phyloP scores from a whole-genome alignment of 805 yeast genomes.

The Wickerhamiella sergipiensis region DNA sequence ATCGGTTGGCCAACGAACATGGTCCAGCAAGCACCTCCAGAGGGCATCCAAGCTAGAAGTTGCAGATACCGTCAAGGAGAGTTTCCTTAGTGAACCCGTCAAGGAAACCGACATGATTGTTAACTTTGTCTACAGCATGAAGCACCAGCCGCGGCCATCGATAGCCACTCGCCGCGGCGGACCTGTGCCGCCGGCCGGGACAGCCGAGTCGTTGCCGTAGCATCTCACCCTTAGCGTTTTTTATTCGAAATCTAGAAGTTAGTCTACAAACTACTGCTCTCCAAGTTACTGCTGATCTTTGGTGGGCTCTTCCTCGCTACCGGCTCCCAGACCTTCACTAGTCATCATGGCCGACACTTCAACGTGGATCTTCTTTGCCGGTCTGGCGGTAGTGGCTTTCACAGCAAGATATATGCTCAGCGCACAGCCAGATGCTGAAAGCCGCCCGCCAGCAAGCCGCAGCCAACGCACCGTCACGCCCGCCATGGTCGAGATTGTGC shows the following conservation, averaged over 20 bases:
- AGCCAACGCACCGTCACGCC: constrained; percentile 22
- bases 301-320: no score
- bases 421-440: neutral
- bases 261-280: no score
- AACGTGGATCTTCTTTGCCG: constrained; percentile 14
- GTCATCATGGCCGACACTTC: constrained; percentile 15
- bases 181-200: neutral
- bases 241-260: no score
- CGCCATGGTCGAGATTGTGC: constrained; percentile 72
- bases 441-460: neutral
- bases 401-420: constrained; percentile 5
- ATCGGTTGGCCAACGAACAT: constrained; percentile 60
- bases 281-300: no score
- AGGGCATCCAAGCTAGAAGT: constrained; percentile 47
- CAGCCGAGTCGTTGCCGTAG: neutral
- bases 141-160: constrained; percentile 27
- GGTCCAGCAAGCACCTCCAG: constrained; percentile 26
- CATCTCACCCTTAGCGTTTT: neutral
- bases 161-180: neutral
- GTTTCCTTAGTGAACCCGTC: constrained; percentile 44
- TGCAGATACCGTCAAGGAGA: constrained; percentile 49
- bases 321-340: neutral
- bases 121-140: constrained; percentile 74
- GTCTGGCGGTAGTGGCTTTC: constrained; percentile 11
- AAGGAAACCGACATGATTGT: constrained; percentile 81